Evolutionary conservation across 2,329 filamentous ascomycete species (phyloP), one percentile per base, ranked within the genome.

Genomic region (Amylocarpus encephaloides): DNA sequence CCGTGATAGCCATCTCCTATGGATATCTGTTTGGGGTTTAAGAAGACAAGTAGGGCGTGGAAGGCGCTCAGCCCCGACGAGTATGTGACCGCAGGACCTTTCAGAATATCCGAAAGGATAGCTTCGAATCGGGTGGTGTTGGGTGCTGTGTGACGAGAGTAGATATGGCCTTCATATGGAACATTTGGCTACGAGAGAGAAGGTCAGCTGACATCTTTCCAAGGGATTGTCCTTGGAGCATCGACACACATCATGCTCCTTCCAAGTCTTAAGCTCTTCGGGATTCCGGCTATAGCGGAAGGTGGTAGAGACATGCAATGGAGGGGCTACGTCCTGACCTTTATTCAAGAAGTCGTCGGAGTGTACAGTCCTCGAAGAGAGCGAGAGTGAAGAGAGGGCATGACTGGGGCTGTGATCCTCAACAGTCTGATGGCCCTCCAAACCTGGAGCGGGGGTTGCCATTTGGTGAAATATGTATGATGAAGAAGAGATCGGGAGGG

Each of bases 1-100:
- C 93, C 93, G 71, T 97, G 93, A 71, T 97, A 98, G 38, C 90
- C 91, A 13, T 78, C 82, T 34, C 83, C 83, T 57, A 97, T 89
- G 59, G 89, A 85, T 49, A 97, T 81, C 51, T 85, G 83, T 60
- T 82, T 82, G 1, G 93, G 93, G 66, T 94, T 90, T 7, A 95
- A 71, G 63, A 83, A 82, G n/a, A 91, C 83, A 2, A 97, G 77
- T 51, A 94, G 73, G 30, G 88, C 91, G 68, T 97, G 88, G 71
- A 96, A 91, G 46, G 92, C 88, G 10, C 88, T 80, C 18, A 97
- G 79, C 3, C 93, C 93, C 3, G 88, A 94, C 34, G 80, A 73
- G 71, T 97, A 98, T 46, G 85, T 88, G 26, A 96, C 65, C 1
- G 78, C 70, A 2, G 83, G 85, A 5, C 78, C 86, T 57, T 79